A percentile compares a stretch with the other conserved stretches of the same genome.
Conservation (phyloP, 208 protist species). For the Crithidia brevicula region DNA sequence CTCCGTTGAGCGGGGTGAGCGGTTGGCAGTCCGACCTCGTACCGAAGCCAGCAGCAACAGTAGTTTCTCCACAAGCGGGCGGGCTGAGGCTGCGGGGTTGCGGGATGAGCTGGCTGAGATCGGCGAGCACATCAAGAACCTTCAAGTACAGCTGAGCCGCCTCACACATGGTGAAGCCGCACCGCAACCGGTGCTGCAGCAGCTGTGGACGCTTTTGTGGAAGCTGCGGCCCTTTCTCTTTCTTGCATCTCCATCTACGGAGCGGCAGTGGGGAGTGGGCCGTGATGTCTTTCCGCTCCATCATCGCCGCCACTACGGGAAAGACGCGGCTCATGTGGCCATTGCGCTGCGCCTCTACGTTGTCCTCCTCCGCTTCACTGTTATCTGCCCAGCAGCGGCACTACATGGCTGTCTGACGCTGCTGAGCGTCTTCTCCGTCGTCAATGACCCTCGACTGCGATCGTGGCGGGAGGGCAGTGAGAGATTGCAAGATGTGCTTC, state of each 20-base stretch:
- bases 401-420: conserved; percentile 63
- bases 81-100: neutral
- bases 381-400: conserved; percentile 37
- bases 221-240: conserved; percentile 64
- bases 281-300: conserved; percentile 22
- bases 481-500: conserved; percentile 41
- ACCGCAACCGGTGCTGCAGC: conserved; percentile 9
- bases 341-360: conserved; percentile 65
- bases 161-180: neutral
- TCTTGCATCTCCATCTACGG: conserved; percentile 21
- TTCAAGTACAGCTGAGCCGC: conserved; percentile 22
- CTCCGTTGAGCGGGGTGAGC: conserved; percentile 7
- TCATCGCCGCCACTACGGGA: conserved; percentile 28
- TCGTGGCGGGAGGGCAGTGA: conserved; percentile 28
- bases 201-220: conserved; percentile 61
- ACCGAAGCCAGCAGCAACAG: conserved; percentile 8
- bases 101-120: conserved; percentile 30
- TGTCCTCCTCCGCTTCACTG: conserved; percentile 54
- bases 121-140: conserved; percentile 28
- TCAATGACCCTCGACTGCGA: conserved; percentile 30
- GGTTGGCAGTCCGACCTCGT: conserved; percentile 11
- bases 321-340: conserved; percentile 41
- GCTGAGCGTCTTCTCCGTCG: conserved; percentile 52
- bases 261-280: conserved; percentile 19
- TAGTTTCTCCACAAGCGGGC: neutral